Evolutionary conservation across 768 basidiomycete genomes (phyloP).

Genomic region (Mycena amicta): DNA sequence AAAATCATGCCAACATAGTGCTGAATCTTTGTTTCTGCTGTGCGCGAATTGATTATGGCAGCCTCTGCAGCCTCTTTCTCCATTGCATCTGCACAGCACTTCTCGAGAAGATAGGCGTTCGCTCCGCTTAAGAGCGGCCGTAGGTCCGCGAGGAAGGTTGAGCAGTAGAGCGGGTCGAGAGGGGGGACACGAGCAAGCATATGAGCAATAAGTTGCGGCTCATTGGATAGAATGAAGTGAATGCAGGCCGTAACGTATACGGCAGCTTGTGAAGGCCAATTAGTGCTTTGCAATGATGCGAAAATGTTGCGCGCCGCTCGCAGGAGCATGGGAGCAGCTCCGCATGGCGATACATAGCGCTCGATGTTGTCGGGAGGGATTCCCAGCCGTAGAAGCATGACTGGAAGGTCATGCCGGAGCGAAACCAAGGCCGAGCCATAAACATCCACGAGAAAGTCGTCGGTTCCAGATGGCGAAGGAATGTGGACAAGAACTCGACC

Average conservation of each 20-base stretch:
- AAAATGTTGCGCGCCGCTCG: conserved; percentile 44
- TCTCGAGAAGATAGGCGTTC: conserved; percentile 30
- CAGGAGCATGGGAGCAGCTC: conserved; percentile 39
- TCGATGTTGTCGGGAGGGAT: conserved; percentile 22
- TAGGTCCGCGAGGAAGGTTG: conserved; percentile 42
- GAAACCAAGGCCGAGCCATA: conserved; percentile 43
- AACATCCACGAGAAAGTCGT: conserved; percentile 51
- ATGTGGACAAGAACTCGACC: conserved; percentile 56
- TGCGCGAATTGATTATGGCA: conserved; percentile 27
- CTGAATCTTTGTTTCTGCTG: conserved; percentile 27
- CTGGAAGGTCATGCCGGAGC: conserved; percentile 38
- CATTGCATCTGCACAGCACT: conserved; percentile 32
- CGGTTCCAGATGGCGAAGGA: conserved; percentile 34
- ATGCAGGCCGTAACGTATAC: conserved; percentile 37
- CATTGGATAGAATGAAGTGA: conserved; percentile 39
- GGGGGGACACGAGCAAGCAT: conserved; percentile 34
- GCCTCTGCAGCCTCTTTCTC: conserved; percentile 34
- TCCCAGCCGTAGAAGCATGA: conserved; percentile 29
- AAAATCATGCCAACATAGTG: conserved; percentile 56
- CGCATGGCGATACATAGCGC: conserved; percentile 30
- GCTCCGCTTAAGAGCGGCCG: conserved; percentile 33
- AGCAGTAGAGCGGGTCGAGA: conserved; percentile 44
- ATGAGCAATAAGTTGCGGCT: conserved; percentile 33
- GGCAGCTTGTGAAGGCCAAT: conserved; percentile 31
- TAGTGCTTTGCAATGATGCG: conserved; percentile 27